Evolutionary conservation across 2,329 filamentous ascomycete genomes (phyloP).

Genomic region (Clonostachys rhizophaga): DNA sequence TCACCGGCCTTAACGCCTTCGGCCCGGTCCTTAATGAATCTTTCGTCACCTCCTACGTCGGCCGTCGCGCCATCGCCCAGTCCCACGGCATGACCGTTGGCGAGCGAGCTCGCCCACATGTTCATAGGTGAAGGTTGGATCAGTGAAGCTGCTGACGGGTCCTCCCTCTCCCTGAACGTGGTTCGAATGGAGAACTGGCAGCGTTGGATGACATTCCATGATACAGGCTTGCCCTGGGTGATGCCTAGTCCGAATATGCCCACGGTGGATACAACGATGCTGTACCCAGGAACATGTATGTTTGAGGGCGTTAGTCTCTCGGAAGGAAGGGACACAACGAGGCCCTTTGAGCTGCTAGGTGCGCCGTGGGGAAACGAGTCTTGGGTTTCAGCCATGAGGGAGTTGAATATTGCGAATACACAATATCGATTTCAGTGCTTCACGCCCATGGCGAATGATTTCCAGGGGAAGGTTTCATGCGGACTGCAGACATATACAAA

Average conservation of each 20-base stretch:
- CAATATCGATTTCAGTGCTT: slow-evolving; percentile 8
- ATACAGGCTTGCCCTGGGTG: slow-evolving; percentile 6
- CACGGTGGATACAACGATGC: slow-evolving; percentile 4
- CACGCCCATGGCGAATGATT: slow-evolving; percentile 5
- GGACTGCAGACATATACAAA: slow-evolving; percentile 5
- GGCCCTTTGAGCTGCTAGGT: slow-evolving; percentile 6
- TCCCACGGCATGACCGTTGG: slow-evolving; percentile 7
- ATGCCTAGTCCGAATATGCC: slow-evolving; percentile 8
- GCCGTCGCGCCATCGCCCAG: slow-evolving; percentile 6
- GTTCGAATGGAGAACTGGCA: slow-evolving; percentile 6
- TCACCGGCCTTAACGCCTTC: slow-evolving; percentile 5
- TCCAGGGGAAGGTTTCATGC: slow-evolving; percentile 2
- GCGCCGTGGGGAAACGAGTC: slow-evolving; percentile 8
- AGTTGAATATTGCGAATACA: slow-evolving; percentile 2
- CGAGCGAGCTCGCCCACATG: slow-evolving; percentile 7
- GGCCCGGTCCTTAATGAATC: slow-evolving; percentile 4
- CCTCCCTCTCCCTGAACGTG: background rate
- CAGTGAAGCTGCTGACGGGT: slow-evolving; percentile 1
- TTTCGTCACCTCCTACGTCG: slow-evolving; percentile 3
- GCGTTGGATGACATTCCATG: slow-evolving; percentile 1
- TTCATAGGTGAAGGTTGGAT: slow-evolving; percentile 7
- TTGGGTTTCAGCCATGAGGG: slow-evolving; percentile 5
- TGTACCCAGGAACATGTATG: slow-evolving; percentile 7
- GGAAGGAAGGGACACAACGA: slow-evolving; percentile 5
- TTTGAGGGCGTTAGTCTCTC: slow-evolving; percentile 6